Base-by-base conservation (phyloP, 2,329 filamentous ascomycete species). In the Xylariaceae sp. region DNA sequence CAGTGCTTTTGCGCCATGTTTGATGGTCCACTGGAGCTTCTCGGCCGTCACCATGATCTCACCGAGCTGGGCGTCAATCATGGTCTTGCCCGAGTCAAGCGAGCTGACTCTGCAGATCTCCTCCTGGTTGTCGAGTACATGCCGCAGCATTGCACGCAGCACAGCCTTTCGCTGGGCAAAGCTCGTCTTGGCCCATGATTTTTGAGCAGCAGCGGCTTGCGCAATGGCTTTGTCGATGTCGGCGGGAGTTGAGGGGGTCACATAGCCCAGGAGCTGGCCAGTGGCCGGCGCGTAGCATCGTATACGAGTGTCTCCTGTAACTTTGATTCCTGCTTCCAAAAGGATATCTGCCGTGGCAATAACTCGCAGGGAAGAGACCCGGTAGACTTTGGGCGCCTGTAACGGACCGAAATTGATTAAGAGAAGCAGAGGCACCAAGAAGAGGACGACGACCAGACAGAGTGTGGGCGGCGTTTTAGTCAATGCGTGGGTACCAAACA, bases 41-140 rank as follows among this genome's bases (percentile, higher is more conserved):
- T 97, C 94, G 0, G 84, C 87, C 5, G 94, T 97, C 48, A 97
- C 92, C 57, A 99, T 80, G 64, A 97, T 92, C 80, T 99, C 94
- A 55, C 94, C 94, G 58, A 99, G 86, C 66, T 89, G 87, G 0
- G 93, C 94, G 75, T 99, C 94, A 45, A 97, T 86, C 79, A 93
- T 89, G 1, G 95, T 97, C 81, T 99, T 99, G 64, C 94, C 94
- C 48, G 90, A 95, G 75, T 99, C 94, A 41, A 96, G 81, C 70
- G 90, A 95, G 53, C 92, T 93, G 35, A 91, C 85, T 13, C 85
- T 83, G 68, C 91, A 92, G 67, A 99, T 95, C 30, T 88, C 82
- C 65, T 93, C 88, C 73, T 97, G 92, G 72, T 97, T 88, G 65
- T 95, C 89, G 60, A 99, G 82, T 8, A 99, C 82, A 67, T 92